A percentile compares a stretch with the other conserved stretches of the same genome.
phyloP scores from a whole-genome alignment of 2,329 filamentous ascomycete species.

The Aaosphaeria arxii region DNA sequence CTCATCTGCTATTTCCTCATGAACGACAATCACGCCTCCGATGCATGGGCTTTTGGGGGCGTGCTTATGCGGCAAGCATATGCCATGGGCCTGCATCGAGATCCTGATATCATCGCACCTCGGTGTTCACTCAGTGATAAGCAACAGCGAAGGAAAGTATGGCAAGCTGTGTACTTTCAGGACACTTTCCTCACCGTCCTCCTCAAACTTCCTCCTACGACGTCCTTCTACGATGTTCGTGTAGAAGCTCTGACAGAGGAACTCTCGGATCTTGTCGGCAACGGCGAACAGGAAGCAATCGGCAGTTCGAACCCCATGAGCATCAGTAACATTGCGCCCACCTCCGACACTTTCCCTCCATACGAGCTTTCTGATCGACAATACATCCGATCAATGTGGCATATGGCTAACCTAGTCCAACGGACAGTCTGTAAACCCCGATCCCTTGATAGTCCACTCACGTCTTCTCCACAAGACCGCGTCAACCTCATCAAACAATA shows the following conservation, averaged over 20 bases:
- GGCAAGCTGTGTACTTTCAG: constrained; percentile 78
- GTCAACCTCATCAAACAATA: constrained; percentile 68
- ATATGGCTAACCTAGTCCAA: constrained; percentile 73
- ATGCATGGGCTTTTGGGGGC: constrained; percentile 79
- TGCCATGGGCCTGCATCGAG: constrained; percentile 76
- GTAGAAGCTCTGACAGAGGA: constrained; percentile 72
- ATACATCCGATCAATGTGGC: constrained; percentile 76
- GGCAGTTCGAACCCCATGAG: constrained; percentile 48
- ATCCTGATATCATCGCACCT: constrained; percentile 70
- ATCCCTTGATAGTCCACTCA: constrained; percentile 70
- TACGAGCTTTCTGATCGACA: constrained; percentile 37
- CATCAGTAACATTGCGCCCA: constrained; percentile 48
- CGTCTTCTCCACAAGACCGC: constrained; percentile 65
- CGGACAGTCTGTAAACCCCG: constrained; percentile 72
- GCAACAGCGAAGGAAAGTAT: constrained; percentile 74
- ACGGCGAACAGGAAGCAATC: constrained; percentile 49
- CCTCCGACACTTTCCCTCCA: constrained; percentile 35
- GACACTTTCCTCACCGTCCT: constrained; percentile 80
- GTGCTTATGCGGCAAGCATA: constrained; percentile 76
- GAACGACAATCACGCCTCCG: constrained; percentile 80
- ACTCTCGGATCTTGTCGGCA: constrained; percentile 60
- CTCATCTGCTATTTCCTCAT: constrained; percentile 81
- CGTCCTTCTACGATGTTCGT: constrained; percentile 75
- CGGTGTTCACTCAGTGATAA: constrained; percentile 69
- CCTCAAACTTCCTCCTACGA: constrained; percentile 71